Conservation (phyloP, 2,329 filamentous ascomycete species). For the Fusarium brachygibbosum region DNA sequence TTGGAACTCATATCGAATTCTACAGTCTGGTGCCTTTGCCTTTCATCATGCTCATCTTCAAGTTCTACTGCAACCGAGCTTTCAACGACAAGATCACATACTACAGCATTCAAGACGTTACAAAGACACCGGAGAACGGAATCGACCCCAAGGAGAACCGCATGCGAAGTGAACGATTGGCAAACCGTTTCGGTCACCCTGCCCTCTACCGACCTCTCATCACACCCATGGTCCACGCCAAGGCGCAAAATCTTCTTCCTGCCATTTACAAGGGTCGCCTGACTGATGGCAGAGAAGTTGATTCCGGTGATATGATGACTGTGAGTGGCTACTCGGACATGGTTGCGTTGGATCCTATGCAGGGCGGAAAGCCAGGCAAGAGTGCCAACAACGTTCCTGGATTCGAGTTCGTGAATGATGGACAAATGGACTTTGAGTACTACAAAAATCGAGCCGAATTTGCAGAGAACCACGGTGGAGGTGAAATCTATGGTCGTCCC, state of each 20-base stretch:
- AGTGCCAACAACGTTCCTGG: constrained; percentile 67
- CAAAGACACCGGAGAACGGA: constrained; percentile 60
- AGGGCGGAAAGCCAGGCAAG: constrained; percentile 64
- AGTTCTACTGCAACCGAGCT: constrained; percentile 80
- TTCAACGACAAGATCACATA: constrained; percentile 88
- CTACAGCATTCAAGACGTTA: constrained; percentile 76
- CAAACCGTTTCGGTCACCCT: constrained; percentile 87
- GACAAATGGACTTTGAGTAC: constrained; percentile 88
- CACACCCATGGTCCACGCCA: constrained; percentile 95
- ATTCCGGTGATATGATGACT: constrained; percentile 67
- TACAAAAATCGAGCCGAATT: constrained; percentile 94
- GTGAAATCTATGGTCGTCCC: constrained; percentile 72
- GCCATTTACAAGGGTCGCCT: constrained; percentile 87
- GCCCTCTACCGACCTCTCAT: constrained; percentile 90
- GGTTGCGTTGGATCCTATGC: constrained; percentile 85
- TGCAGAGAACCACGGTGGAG: constrained; percentile 86
- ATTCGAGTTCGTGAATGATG: constrained; percentile 91
- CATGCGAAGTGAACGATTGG: constrained; percentile 76
- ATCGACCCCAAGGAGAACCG: constrained; percentile 64
- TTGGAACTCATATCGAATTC: constrained; percentile 68
- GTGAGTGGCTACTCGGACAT: constrained; percentile 85
- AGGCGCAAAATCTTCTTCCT: constrained; percentile 87
- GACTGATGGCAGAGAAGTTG: constrained; percentile 72
- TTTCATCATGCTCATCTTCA: constrained; percentile 84
- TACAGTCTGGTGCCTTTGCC: constrained; percentile 80